phyloP scores from a whole-genome alignment of 805 yeast genomes.

The Wickerhamiella nectarea region DNA sequence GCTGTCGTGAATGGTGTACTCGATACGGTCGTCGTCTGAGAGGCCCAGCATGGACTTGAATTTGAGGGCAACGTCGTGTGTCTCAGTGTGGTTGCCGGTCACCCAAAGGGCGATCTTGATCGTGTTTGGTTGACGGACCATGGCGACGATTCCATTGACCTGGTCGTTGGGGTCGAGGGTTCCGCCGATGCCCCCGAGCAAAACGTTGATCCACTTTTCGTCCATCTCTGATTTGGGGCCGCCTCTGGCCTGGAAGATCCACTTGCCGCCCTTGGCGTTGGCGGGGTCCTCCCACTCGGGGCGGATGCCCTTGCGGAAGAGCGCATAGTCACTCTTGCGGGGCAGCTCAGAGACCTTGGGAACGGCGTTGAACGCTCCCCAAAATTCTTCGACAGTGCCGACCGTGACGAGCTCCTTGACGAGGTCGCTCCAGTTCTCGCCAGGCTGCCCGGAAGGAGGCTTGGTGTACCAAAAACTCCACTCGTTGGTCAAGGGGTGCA shows the following conservation, averaged over 20 bases:
- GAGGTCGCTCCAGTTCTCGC: conserved; percentile 83
- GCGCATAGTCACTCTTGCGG: conserved; percentile 81
- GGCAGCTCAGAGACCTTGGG: conserved; percentile 89
- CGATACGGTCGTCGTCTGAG: conserved; percentile 60
- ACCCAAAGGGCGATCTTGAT: conserved; percentile 91
- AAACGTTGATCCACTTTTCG: conserved; percentile 63
- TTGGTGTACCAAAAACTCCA: conserved; percentile 98
- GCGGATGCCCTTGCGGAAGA: conserved; percentile 83
- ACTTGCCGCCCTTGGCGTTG: conserved; percentile 86
- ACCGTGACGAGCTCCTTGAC: conserved; percentile 87
- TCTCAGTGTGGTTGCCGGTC: conserved; percentile 40
- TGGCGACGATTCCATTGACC: conserved; percentile 88
- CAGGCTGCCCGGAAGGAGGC: conserved; percentile 57
- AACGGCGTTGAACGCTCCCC: conserved; percentile 93
- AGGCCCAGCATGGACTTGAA: conserved; percentile 76
- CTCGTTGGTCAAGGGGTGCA: conserved; percentile 78
- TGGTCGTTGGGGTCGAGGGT: conserved; percentile 76
- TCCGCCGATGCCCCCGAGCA: conserved; percentile 88
- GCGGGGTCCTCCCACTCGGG: conserved; percentile 97
- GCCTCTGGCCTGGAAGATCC: conserved; percentile 66
- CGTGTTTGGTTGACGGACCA: conserved; percentile 59
- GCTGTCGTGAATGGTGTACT: conserved; percentile 55
- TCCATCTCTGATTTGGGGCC: conserved; percentile 49
- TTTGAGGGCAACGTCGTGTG: conserved; percentile 66
- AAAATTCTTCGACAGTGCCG: conserved; percentile 92